phyloP scores from a whole-genome alignment of 2,329 filamentous ascomycete species.

The Neopestalotiopsis sp. region DNA sequence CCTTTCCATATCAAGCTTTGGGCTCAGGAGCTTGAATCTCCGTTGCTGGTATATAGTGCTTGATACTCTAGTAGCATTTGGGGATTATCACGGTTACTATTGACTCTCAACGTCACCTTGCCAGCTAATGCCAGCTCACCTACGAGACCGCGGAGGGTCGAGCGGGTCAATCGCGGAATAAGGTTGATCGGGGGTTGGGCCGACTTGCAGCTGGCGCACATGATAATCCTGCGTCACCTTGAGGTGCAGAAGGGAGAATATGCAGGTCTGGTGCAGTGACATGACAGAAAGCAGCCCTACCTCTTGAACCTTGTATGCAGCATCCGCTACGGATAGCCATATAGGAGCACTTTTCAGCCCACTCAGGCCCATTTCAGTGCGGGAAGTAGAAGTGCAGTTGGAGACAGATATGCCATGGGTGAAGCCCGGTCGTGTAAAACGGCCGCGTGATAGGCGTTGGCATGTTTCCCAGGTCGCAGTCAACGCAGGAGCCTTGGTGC shows the following conservation, averaged over 20 bases:
- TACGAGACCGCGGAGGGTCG: background rate
- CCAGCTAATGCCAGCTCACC: background rate
- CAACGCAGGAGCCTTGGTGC: background rate
- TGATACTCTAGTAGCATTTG: background rate
- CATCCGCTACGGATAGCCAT: background rate
- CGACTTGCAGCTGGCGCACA: slow-evolving; percentile 8
- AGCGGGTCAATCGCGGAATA: background rate
- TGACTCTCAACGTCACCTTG: background rate
- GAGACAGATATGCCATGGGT: background rate
- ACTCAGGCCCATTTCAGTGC: background rate
- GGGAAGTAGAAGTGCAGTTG: background rate
- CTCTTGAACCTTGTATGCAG: background rate
- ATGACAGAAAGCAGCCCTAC: background rate
- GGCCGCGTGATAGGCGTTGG: background rate
- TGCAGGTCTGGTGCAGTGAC: background rate
- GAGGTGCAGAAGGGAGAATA: background rate
- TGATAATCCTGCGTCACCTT: background rate
- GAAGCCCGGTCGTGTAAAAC: background rate
- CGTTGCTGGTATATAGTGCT: background rate
- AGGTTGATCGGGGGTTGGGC: slow-evolving; percentile 3
- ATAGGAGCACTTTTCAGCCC: background rate
- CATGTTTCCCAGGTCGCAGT: background rate
- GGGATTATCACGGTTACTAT: background rate
- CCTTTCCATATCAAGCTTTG: too few species aligned
- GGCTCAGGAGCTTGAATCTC: background rate